Evolutionary conservation across 768 basidiomycete species (phyloP).

Genomic region (Lactifluus rugatus): DNA sequence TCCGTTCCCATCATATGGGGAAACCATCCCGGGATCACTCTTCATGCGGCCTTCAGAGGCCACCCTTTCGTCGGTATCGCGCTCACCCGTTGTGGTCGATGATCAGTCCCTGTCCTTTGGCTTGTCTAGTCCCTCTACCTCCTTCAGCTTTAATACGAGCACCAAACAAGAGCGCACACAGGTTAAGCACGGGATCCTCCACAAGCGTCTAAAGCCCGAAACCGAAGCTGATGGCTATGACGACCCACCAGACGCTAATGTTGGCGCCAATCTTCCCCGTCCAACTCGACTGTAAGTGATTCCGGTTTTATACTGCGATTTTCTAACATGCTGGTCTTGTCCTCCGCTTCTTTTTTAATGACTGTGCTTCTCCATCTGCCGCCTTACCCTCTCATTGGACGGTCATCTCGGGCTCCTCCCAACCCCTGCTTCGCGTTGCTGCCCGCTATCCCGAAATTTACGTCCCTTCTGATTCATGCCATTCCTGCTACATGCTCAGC

Average conservation of each 20-base stretch:
- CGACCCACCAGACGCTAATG: background rate
- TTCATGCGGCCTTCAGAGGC: background rate
- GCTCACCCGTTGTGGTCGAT: conserved; percentile 5
- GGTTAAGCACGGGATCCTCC: background rate
- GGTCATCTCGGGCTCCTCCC: background rate
- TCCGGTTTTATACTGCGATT: background rate
- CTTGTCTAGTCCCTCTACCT: too few species aligned
- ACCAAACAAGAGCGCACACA: background rate
- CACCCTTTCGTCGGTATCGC: background rate
- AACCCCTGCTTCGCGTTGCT: conserved; percentile 4
- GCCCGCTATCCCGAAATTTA: background rate
- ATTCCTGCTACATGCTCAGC: conserved; percentile 29
- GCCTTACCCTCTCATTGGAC: background rate
- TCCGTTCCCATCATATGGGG: background rate
- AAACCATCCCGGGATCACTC: background rate
- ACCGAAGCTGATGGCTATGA: conserved; percentile 9
- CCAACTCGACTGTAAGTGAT: conserved; percentile 13
- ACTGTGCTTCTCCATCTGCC: background rate
- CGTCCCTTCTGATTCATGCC: background rate
- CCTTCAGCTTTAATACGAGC: background rate
- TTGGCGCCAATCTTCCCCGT: background rate
- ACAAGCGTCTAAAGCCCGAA: conserved; percentile 8
- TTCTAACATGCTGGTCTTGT: background rate
- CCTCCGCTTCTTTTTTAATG: background rate
- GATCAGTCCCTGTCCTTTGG: conserved; percentile 2